These are phyloP conservation scores for Aspergillus neoniger DNA, from an alignment of 2,329 filamentous ascomycete genomes.

Conservation along the genomic window DNA sequence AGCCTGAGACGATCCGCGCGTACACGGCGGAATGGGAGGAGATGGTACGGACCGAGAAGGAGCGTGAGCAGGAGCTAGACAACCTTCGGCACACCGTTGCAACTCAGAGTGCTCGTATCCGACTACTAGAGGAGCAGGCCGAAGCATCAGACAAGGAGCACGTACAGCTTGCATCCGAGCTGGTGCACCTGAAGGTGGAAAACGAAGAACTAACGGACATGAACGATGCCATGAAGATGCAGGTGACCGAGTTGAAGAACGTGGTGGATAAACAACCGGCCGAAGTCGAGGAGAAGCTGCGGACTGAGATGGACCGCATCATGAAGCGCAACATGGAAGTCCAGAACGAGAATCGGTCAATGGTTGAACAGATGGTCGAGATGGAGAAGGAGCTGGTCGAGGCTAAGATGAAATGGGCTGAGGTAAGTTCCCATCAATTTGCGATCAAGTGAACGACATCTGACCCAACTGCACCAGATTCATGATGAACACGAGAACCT, in stretches of 20 bases:
- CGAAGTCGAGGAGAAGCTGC: constrained; percentile 80
- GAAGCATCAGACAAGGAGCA: constrained; percentile 90
- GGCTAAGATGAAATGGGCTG: constrained; percentile 92
- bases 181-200: constrained; percentile 89
- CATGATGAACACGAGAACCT: constrained; percentile 70
- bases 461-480: constrained; percentile 54
- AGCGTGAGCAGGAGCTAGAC: constrained; percentile 79
- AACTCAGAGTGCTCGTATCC: constrained; percentile 72
- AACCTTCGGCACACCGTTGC: constrained; percentile 67
- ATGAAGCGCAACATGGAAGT: constrained; percentile 92
- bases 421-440: constrained; percentile 62
- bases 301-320: constrained; percentile 83
- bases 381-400: constrained; percentile 90
- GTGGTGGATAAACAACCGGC: constrained; percentile 88
- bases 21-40: constrained; percentile 93
- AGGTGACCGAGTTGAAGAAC: constrained; percentile 79
- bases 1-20: constrained; percentile 74
- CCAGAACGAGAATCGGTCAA: constrained; percentile 83
- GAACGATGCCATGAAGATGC: constrained; percentile 82
- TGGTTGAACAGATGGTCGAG: constrained; percentile 88
- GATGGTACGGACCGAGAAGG: constrained; percentile 77
- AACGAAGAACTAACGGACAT: constrained; percentile 87
- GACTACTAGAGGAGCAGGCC: constrained; percentile 80
- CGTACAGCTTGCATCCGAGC: constrained; percentile 83
- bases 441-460: not conserved